phyloP scores from a whole-genome alignment of 2,329 filamentous ascomycete species.

The Venturia carpophila region DNA sequence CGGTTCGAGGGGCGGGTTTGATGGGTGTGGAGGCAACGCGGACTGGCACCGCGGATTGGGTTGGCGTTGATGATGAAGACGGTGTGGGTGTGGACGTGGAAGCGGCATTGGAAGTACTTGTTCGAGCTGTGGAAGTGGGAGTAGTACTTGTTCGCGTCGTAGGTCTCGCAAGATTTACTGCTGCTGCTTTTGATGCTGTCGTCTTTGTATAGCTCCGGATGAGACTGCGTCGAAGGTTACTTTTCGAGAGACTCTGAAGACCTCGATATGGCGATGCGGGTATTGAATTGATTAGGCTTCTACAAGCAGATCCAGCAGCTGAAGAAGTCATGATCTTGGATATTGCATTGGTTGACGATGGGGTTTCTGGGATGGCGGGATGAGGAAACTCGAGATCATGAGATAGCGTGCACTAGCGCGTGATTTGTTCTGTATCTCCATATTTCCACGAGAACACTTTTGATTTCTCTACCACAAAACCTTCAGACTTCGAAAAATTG shows the following conservation, averaged over 20 bases:
- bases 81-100: constrained; percentile 1
- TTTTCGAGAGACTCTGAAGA: neutral
- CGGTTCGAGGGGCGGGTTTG: constrained; percentile 1
- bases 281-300: neutral
- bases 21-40: neutral
- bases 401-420: constrained; percentile 2
- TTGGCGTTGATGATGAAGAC: neutral
- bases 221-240: neutral
- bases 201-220: neutral
- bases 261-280: neutral
- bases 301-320: constrained; percentile 6
- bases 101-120: constrained; percentile 1
- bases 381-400: neutral
- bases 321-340: neutral
- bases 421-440: neutral
- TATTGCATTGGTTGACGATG: neutral
- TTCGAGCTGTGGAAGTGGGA: neutral
- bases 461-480: neutral
- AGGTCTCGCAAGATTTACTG: constrained; percentile 13
- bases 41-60: constrained; percentile 5
- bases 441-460: neutral
- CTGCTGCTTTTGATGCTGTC: neutral
- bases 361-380: neutral
- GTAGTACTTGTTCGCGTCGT: constrained; percentile 11
- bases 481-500: neutral